Conservation (phyloP, 1,284 basidiomycete species). For the Athelia psychrophila region DNA sequence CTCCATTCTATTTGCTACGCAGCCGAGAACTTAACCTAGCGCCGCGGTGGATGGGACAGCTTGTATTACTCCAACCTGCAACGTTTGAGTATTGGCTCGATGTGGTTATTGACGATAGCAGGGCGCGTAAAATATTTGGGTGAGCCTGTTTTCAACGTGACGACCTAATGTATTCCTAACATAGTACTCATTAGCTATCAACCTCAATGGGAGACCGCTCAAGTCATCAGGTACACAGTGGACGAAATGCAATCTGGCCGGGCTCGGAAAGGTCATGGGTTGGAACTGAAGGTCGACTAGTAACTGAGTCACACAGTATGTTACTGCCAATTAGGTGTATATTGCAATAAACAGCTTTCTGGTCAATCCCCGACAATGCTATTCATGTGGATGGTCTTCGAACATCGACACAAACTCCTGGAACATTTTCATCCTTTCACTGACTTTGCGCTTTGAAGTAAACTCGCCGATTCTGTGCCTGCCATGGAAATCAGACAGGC, state of each 20-base stretch:
- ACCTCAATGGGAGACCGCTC: conserved; percentile 28
- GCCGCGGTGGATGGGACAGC: conserved; percentile 28
- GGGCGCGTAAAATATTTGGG: conserved; percentile 30
- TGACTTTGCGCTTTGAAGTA: conserved; percentile 25
- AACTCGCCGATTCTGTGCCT: conserved; percentile 36
- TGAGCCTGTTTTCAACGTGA: conserved; percentile 2
- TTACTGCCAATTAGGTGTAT: too few relatives aligned
- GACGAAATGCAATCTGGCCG: conserved; percentile 26
- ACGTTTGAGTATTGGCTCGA: conserved; percentile 28
- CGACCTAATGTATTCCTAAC: background rate
- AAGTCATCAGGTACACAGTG: conserved; percentile 28
- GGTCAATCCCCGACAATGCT: too few relatives aligned
- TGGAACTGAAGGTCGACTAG: background rate
- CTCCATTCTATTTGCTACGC: conserved; percentile 16
- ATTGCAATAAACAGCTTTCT: too few relatives aligned
- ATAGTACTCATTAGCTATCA: conserved; percentile 20
- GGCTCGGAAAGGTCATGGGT: background rate
- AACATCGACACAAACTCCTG: conserved; percentile 40
- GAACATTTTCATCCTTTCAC: conserved; percentile 41
- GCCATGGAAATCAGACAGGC: background rate
- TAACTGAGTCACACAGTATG: too few relatives aligned
- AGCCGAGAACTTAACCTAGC: conserved; percentile 19
- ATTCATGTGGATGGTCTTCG: conserved; percentile 21
- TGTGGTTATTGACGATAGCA: conserved; percentile 28
- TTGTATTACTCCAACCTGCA: conserved; percentile 28